These are phyloP conservation scores for Geotrichum reessii DNA, from an alignment of 1,139 yeast genomes.

Conservation along the genomic window DNA sequence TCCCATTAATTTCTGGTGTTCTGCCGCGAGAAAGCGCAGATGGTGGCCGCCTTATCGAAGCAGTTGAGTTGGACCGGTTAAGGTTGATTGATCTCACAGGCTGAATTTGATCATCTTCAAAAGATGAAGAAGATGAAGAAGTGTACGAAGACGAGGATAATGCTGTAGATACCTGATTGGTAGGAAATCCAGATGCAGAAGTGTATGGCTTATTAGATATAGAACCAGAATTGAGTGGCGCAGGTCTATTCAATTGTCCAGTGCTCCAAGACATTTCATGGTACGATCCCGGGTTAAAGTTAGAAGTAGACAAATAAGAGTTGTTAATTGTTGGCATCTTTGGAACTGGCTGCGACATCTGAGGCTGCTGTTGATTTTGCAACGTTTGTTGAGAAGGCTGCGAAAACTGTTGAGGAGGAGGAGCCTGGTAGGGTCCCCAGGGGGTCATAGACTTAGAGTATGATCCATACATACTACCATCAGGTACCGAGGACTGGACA, in stretches of 20 bases:
- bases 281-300: background rate
- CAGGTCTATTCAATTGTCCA: slow-evolving; percentile 1
- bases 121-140: slow-evolving; percentile 10
- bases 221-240: slow-evolving; percentile 7
- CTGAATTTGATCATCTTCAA: slow-evolving; percentile 10
- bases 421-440: slow-evolving; percentile 11
- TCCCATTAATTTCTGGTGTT: background rate
- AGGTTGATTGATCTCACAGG: slow-evolving; percentile 3
- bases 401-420: background rate
- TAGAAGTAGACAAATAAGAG: slow-evolving; percentile 5
- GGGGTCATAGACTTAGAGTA: slow-evolving; percentile 2
- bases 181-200: background rate
- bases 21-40: background rate
- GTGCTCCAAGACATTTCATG: slow-evolving; percentile 8
- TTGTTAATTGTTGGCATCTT: background rate
- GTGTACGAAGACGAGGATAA: background rate
- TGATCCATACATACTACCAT: slow-evolving; percentile 1
- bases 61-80: slow-evolving; percentile 9
- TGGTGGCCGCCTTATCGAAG: slow-evolving; percentile 12
- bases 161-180: background rate
- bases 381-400: background rate
- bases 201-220: slow-evolving; percentile 16
- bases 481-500: background rate
- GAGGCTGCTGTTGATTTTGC: background rate
- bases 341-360: background rate